Conservation (phyloP, 192 early-diverging fungal genomes). For the Entomortierella beljakovae region DNA sequence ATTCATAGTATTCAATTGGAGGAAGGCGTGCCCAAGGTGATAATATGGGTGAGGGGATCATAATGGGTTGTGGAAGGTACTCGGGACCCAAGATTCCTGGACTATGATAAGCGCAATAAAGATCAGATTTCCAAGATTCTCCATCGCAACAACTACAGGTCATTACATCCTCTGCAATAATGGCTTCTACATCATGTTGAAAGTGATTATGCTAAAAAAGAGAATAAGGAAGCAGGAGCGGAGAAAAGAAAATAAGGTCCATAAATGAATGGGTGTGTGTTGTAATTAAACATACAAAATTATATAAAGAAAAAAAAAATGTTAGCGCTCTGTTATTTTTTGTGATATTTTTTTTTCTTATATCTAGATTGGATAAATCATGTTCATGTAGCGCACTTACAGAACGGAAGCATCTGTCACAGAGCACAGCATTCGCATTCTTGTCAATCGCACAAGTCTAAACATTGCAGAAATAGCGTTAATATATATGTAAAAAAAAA, state of each 20-base stretch:
- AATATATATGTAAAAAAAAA: constrained; percentile 3
- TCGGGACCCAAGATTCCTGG: constrained; percentile 1
- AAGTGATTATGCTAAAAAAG: constrained; percentile 25
- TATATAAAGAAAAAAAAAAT: neutral
- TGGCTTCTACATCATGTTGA: constrained; percentile 14
- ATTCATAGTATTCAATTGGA: neutral
- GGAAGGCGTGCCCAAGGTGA: constrained; percentile 2
- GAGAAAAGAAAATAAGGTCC: neutral
- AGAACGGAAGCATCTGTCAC: constrained; percentile 33
- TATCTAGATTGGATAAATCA: too few relatives aligned
- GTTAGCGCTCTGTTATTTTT: too few relatives aligned
- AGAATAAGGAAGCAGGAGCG: neutral
- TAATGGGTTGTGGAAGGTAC: neutral
- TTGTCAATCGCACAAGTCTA: constrained; percentile 10
- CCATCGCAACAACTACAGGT: constrained; percentile 22
- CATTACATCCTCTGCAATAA: constrained; percentile 4
- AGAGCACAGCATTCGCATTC: constrained; percentile 4
- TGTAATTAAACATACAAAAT: neutral
- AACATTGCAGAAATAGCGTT: neutral
- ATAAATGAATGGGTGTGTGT: neutral
- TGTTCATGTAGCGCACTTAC: too few relatives aligned
- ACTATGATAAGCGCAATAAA: constrained; percentile 21
- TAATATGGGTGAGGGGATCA: neutral
- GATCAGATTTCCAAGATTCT: constrained; percentile 11
- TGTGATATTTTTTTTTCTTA: too few relatives aligned